A percentile compares a stretch with the other conserved stretches of the same genome.
phyloP scores from a whole-genome alignment of 164 flowering plant genomes.

The Magnolia kwangsiensis region DNA sequence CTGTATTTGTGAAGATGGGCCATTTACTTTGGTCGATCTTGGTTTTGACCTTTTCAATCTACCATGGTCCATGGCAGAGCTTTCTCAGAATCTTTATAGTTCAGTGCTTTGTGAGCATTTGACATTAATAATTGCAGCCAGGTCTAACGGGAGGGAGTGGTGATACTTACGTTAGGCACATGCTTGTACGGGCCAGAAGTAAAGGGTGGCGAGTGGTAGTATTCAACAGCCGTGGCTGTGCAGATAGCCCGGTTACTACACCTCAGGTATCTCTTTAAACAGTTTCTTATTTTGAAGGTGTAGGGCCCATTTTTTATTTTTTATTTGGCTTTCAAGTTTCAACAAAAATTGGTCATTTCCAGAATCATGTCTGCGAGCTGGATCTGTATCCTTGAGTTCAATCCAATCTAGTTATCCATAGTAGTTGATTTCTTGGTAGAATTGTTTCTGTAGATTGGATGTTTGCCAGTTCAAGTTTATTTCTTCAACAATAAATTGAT shows the following conservation, averaged over 20 bases:
- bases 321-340: not conserved
- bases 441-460: too few relatives aligned
- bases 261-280: constrained; percentile 50
- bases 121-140: constrained; percentile 56
- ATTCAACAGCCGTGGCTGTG: constrained; percentile 95
- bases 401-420: not conserved
- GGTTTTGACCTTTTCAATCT: not conserved
- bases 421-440: too few relatives aligned
- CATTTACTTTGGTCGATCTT: not conserved
- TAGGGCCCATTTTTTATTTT: not conserved
- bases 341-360: not conserved
- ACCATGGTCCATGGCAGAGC: not conserved
- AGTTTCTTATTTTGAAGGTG: not conserved
- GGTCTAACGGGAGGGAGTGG: constrained; percentile 93
- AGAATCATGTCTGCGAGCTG: not conserved
- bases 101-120: not conserved
- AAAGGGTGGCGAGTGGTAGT: constrained; percentile 84
- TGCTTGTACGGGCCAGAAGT: constrained; percentile 66
- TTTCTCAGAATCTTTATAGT: not conserved
- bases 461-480: too few relatives aligned
- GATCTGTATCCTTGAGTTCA: not conserved
- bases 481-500: too few relatives aligned
- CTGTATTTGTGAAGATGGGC: not conserved
- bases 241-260: constrained; percentile 76
- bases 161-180: constrained; percentile 85